Base-by-base conservation (phyloP, 2,329 filamentous ascomycete genomes). In the Calycina herbarum region DNA sequence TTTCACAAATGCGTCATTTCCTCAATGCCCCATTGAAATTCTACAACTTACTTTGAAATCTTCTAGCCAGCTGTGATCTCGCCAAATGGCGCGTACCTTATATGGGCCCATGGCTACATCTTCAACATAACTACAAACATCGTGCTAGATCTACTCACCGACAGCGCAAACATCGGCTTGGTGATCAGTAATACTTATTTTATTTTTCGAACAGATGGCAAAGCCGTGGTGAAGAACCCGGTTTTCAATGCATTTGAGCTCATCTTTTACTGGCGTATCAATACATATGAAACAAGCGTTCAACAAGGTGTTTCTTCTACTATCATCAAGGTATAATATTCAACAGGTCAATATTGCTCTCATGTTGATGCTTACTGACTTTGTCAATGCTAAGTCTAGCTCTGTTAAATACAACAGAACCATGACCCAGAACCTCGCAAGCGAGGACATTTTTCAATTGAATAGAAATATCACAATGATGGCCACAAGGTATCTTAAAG, bases 181-280 rank as follows among this genome's bases (percentile, higher is more conserved):
- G 58, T 59, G 1, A 60, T 67, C 45, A 35, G 31, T 24, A 62
- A 68, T 27, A 51, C 48, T n/a, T 68, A 64, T 27, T 27, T 68
- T 13, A 65, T 66, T 33, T 66, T 56, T 27, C 24, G 60, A 35
- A 65, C 57, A 24, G 29, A 58, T 38, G n/a, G 57, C 3, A 48
- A 31, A 11, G 10, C 59, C 27, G 11, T 31, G 2, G 31, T 56
- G 10, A 15, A 29, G 24, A 24, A 42, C 11, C 17, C 33, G 20
- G 31, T 38, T 2, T 68, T 61, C 31, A 56, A 51, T 6, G 66
- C 66, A 8, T 33, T 68, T 1, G 66, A 68, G 57, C n/a, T 68
- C 2, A 31, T 68, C 1, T 27, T 65, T 5, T 51, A 59, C 45
- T 68, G 66, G 66, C 66, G 64, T 35, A 57, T 68, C 5, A 68